Evolutionary conservation across 768 basidiomycete genomes (phyloP).

Genomic region (Suillus plorans): DNA sequence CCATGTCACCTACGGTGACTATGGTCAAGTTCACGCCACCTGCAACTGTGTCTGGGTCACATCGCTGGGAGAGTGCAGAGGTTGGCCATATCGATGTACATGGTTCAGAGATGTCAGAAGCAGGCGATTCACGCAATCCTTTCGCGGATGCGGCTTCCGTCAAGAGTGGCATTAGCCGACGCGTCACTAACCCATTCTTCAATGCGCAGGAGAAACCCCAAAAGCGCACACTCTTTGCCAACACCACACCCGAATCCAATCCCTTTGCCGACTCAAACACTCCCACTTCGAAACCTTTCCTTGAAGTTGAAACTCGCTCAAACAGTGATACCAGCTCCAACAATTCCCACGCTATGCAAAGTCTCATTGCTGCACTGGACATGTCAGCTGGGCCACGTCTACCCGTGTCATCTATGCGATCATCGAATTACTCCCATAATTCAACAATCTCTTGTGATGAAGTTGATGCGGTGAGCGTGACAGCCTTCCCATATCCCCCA

Average conservation of each 20-base stretch:
- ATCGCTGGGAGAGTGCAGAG: constrained; percentile 72
- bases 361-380: constrained; percentile 69
- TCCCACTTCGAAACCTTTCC: constrained; percentile 18
- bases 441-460: constrained; percentile 25
- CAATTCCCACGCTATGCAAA: constrained; percentile 56
- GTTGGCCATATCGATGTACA: constrained; percentile 45
- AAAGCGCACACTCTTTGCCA: constrained; percentile 17
- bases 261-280: constrained; percentile 44
- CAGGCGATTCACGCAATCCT: constrained; percentile 19
- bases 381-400: constrained; percentile 46
- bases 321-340: constrained; percentile 30
- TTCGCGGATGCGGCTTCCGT: constrained; percentile 24
- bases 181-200: constrained; percentile 39
- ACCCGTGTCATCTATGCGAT: constrained; percentile 59
- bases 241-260: constrained; percentile 23
- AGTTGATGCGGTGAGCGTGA: constrained; percentile 23
- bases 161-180: constrained; percentile 13
- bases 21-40: constrained; percentile 64
- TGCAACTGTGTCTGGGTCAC: constrained; percentile 47
- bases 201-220: constrained; percentile 38
- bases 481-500: constrained; percentile 33
- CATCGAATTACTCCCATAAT: constrained; percentile 39
- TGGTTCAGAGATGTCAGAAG: constrained; percentile 12
- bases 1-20: constrained; percentile 49
- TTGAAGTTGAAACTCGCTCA: constrained; percentile 26